Percentiles rank a stretch among this genome's conserved stretches.
Conservation (phyloP, 2,329 filamentous ascomycete genomes). For the Rosellinia necatrix region DNA sequence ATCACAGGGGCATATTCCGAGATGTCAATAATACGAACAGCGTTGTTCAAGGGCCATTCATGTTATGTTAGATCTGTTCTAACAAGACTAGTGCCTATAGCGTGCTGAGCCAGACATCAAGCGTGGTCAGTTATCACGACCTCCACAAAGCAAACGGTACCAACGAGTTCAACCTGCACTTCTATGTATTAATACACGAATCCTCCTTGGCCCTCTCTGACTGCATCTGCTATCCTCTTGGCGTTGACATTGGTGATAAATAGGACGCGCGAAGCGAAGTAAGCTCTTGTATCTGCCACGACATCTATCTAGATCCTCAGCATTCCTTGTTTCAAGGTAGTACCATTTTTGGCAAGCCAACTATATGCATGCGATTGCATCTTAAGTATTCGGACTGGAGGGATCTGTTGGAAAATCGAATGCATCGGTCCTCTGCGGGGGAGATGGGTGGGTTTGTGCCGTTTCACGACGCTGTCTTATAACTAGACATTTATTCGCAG, state of each 20-base stretch:
- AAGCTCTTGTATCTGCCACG: conserved; percentile 19
- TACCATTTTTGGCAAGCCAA: conserved; percentile 11
- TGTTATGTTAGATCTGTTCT: conserved; percentile 14
- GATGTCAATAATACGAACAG: not conserved
- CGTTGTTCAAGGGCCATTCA: conserved; percentile 2
- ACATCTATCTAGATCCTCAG: conserved; percentile 11
- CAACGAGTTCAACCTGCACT: not conserved
- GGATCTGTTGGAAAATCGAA: conserved; percentile 6
- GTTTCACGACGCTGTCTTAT: conserved; percentile 12
- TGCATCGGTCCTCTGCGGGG: not conserved
- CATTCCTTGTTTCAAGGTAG: conserved; percentile 13
- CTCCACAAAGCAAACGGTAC: conserved; percentile 18
- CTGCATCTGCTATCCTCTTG: conserved; percentile 16
- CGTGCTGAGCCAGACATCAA: conserved; percentile 18
- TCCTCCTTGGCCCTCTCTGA: conserved; percentile 1
- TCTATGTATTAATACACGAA: conserved; percentile 19
- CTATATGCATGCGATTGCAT: conserved; percentile 16
- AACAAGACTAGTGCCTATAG: conserved; percentile 8
- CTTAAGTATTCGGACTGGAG: conserved; percentile 10
- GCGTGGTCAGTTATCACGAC: conserved; percentile 21
- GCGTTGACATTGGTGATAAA: conserved; percentile 12
- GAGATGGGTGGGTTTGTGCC: conserved; percentile 2
- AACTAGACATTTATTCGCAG: conserved; percentile 6
- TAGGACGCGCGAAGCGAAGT: conserved; percentile 10
- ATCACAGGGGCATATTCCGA: not conserved